Evolutionary conservation across 495 filamentous ascomycete species (phyloP).

Genomic region (Hyaloscypha hepaticicola): DNA sequence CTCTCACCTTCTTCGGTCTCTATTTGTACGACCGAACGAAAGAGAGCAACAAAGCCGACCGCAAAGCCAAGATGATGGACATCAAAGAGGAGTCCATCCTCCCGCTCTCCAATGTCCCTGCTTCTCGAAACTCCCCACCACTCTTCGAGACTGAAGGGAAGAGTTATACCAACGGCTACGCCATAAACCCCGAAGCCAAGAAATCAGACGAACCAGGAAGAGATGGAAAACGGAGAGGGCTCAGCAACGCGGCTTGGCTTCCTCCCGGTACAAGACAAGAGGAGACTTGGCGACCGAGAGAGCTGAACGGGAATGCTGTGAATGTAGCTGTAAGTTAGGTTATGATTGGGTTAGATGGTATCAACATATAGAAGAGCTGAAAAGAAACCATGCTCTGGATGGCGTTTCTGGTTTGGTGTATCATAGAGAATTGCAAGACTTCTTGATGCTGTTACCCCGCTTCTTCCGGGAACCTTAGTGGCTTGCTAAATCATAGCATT

Average conservation of each 20-base stretch:
- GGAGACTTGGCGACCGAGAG: conserved; percentile 71
- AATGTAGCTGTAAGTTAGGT: conserved; percentile 2
- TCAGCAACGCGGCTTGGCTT: conserved; percentile 63
- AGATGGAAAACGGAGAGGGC: conserved; percentile 51
- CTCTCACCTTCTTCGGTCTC: conserved; percentile 84
- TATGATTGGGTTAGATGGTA: not conserved
- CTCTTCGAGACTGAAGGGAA: conserved; percentile 37
- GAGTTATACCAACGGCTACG: conserved; percentile 26
- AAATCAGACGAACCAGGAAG: conserved; percentile 60
- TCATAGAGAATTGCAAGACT: not conserved
- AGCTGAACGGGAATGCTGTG: conserved; percentile 31
- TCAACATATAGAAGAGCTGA: not conserved
- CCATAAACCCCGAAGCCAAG: conserved; percentile 49
- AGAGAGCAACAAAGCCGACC: conserved; percentile 80
- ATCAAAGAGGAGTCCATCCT: conserved; percentile 60
- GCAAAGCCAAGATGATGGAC: conserved; percentile 54
- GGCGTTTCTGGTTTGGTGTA: not conserved
- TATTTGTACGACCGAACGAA: conserved; percentile 95
- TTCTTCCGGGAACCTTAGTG: no score
- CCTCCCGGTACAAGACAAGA: conserved; percentile 76
- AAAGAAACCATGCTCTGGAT: conserved; percentile 5
- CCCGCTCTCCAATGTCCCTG: conserved; percentile 42
- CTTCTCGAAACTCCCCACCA: conserved; percentile 20
- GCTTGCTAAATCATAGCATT: no score
- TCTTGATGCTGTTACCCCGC: not conserved